Evolutionary conservation across 768 basidiomycete species (phyloP).

Genomic region (Pleurotus tuber-regium): DNA sequence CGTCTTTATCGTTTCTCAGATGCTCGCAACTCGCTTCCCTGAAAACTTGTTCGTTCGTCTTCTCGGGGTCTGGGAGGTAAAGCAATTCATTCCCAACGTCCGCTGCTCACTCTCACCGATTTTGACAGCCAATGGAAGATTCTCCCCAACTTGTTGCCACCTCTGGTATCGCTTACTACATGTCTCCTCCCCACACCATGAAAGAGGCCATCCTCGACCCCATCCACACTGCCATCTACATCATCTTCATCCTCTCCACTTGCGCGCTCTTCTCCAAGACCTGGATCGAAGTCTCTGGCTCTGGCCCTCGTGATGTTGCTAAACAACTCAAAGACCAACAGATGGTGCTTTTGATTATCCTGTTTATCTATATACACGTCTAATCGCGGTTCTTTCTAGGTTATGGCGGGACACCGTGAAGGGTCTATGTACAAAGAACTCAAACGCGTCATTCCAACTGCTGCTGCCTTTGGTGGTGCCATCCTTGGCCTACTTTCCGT

Average conservation of each 20-base stretch:
- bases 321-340: slow-evolving; percentile 99
- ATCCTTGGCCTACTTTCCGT: slow-evolving; percentile 91
- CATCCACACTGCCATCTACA: slow-evolving; percentile 88
- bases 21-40: slow-evolving; percentile 92
- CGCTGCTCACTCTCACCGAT: too few species aligned
- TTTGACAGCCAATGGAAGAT: slow-evolving; percentile 83
- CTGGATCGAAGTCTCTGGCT: slow-evolving; percentile 98
- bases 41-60: slow-evolving; percentile 85
- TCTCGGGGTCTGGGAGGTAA: slow-evolving; percentile 97
- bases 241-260: slow-evolving; percentile 88
- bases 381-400: slow-evolving; percentile 31
- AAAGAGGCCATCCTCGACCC: slow-evolving; percentile 88
- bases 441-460: slow-evolving; percentile 96
- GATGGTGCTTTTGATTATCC: slow-evolving; percentile 55
- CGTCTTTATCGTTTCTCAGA: slow-evolving; percentile 94
- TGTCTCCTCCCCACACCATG: slow-evolving; percentile 95
- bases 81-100: too few species aligned
- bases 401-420: slow-evolving; percentile 90
- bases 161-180: slow-evolving; percentile 95
- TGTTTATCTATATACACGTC: background rate
- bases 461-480: slow-evolving; percentile 97
- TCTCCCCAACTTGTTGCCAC: slow-evolving; percentile 88
- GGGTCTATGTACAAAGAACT: slow-evolving; percentile 99
- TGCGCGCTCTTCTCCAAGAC: slow-evolving; percentile 99
- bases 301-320: slow-evolving; percentile 92